Percentiles rank a stretch among this genome's conserved stretches.
These are phyloP conservation scores for Fraxinus xanthoxyloides DNA, from an alignment of 305 asterid species.

Conservation along the genomic window DNA sequence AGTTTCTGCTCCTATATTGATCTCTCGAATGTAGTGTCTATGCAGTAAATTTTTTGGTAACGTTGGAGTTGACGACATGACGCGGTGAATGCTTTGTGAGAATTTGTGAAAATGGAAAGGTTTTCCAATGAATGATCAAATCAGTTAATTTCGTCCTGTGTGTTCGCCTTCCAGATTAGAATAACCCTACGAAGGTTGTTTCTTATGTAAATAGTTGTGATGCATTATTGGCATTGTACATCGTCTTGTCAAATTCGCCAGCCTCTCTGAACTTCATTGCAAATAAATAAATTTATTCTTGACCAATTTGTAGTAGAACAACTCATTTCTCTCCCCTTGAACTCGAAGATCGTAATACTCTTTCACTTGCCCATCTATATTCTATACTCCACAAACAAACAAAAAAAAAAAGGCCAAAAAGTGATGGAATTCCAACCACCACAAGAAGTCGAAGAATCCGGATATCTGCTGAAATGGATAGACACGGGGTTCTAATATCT, in stretches of 20 bases:
- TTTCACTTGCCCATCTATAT: not conserved
- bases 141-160: slow-evolving; percentile 16
- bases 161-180: not conserved
- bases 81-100: slow-evolving; percentile 42
- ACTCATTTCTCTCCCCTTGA: not conserved
- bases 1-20: slow-evolving; percentile 66
- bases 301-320: not conserved
- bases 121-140: slow-evolving; percentile 48
- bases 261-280: not conserved
- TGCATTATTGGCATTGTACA: not conserved
- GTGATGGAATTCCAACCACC: not conserved
- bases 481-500: not conserved
- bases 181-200: not conserved
- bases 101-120: slow-evolving; percentile 33
- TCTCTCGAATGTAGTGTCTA: slow-evolving; percentile 62
- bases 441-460: not conserved
- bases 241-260: not conserved
- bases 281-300: not conserved
- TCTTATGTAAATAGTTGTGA: not conserved
- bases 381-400: not conserved
- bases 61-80: not conserved
- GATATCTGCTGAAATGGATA: not conserved
- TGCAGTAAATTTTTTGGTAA: not conserved
- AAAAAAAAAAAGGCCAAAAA: not conserved
- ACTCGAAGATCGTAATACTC: not conserved